Base-by-base conservation (phyloP, 805 yeast species). In the Sugiyamaella marilandica region DNA sequence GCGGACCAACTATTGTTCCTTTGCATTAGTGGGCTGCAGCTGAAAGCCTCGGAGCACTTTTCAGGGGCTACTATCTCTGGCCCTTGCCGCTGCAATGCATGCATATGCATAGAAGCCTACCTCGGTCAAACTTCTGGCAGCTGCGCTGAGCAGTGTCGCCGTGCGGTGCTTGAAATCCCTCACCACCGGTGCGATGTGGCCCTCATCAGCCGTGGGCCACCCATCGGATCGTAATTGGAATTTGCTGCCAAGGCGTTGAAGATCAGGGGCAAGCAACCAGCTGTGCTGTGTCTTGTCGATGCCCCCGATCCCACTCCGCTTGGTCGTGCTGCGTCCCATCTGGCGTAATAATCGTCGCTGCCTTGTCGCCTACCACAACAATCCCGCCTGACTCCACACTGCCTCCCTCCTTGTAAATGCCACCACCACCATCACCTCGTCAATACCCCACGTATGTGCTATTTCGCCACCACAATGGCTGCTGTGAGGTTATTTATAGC, bases 251-350 rank as follows among this genome's bases (percentile, higher is more conserved):
- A 21, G 43, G 13, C 24, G 43, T 16, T 16, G 43, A 39, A 39
- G 43, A 39, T 39, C 43, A 39, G 43, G 43, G 43, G 43, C 43
- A 13, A 39, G 43, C 43, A 39, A 39, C 19, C 43, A 39, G 43
- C 43, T 24, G 43, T 39, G 29, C 29, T 7, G 29, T 24, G n/a
- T n/a, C n/a, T n/a, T n/a, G n/a, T 24, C 29, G 29, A 24, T 24
- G 29, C 29, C 29, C 29, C 29, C 29, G 29, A 24, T 24, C 29
- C 29, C 7, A 7, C 29, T 24, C 29, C 7, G 7, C 29, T 24
- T 7, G 29, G 29, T 24, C 29, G 29, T 24, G 7, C 7, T 24
- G 7, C 7, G 29, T 24, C 29, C 29, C 29, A 24, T 24, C 29
- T 24, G 29, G 29, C 29, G 29, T 24, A 24, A 24, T 24, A 24